These are phyloP conservation scores for Phytophthora sp. DNA, from an alignment of 352 stramenopile species.

Conservation along the genomic window DNA sequence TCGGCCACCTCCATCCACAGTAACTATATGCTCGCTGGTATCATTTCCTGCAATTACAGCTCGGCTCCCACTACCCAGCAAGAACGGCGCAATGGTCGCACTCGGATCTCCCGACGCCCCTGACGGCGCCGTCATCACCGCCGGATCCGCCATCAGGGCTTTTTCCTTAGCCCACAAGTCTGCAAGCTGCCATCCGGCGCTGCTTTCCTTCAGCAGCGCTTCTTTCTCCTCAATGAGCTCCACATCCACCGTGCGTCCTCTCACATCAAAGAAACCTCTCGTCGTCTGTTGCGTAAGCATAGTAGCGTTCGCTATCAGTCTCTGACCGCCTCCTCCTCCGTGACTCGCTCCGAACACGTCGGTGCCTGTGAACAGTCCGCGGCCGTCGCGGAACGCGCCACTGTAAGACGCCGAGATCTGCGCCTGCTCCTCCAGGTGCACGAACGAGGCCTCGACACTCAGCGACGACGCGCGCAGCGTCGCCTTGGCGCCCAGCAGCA, in stretches of 20 bases:
- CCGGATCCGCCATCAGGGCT: constrained; percentile 29
- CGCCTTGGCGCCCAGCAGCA: constrained; percentile 44
- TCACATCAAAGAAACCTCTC: constrained; percentile 60
- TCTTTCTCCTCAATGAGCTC: constrained; percentile 31
- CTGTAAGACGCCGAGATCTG: constrained; percentile 44
- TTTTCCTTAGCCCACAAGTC: constrained; percentile 49
- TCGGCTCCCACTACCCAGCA: constrained; percentile 58
- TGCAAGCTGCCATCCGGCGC: constrained; percentile 57
- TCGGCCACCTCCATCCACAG: constrained; percentile 52
- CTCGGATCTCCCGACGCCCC: constrained; percentile 22
- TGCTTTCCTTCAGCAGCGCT: constrained; percentile 45
- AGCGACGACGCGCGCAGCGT: constrained; percentile 49
- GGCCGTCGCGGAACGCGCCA: constrained; percentile 26
- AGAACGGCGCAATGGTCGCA: constrained; percentile 39
- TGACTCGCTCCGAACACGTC: constrained; percentile 57
- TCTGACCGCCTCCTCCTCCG: constrained; percentile 56
- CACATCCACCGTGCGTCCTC: constrained; percentile 28
- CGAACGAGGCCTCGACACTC: constrained; percentile 64
- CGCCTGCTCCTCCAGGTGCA: constrained; percentile 54
- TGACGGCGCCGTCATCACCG: constrained; percentile 9
- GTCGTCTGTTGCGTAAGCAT: constrained; percentile 43
- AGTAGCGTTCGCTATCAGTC: constrained; percentile 42
- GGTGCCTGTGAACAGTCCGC: constrained; percentile 46
- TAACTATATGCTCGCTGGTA: constrained; percentile 6
- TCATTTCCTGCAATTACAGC: constrained; percentile 8